Evolutionary conservation across 1,139 yeast species (phyloP), one percentile per base, ranked within the genome.

Genomic region (Geotrichum candidum): DNA sequence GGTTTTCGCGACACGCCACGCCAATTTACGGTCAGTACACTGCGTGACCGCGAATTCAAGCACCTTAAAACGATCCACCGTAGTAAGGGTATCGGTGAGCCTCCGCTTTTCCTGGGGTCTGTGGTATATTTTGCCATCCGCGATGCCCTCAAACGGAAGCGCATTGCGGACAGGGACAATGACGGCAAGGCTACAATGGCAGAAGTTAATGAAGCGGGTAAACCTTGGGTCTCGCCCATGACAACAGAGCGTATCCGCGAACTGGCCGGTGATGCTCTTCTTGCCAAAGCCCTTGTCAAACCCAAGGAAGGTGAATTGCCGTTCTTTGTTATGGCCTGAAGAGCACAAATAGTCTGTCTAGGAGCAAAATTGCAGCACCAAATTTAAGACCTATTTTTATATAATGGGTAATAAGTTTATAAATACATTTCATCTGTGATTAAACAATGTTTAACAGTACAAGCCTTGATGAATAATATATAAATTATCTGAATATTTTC

Each of bases 41-140:
- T 78, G 58, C 72, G 73, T 53, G 80, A 75, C 61, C 71, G 79
- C 10, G 77, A 73, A 48, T 79, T 77, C 68, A 68, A 71, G 64
- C 81, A 79, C 65, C 70, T 79, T 66, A 76, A 76, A 66, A 77
- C 81, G 2, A 76, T 79, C 57, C 73, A 76, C 63, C 69, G 77
- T 35, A 75, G 79, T 54, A 78, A 79, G 67, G 82, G 82, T 31
- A 75, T 79, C 58, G 82, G 82, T 41, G 82, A 79, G 68, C 82
- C 82, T 2, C 82, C 82, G 18, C 67, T 79, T 63, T 78, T 79
- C 64, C 66, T 79, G 54, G 82, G 82, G 0, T 68, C 73, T 13
- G 67, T 72, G 31, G 79, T 75, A 13, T 73, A 75, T 65, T 79
- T 78, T 68, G 82, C 82, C n/a, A 66, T 79, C 38, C 70, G 82